Base-by-base conservation (phyloP, 2,329 filamentous ascomycete species). In the Ploettnerulaceae sp. region DNA sequence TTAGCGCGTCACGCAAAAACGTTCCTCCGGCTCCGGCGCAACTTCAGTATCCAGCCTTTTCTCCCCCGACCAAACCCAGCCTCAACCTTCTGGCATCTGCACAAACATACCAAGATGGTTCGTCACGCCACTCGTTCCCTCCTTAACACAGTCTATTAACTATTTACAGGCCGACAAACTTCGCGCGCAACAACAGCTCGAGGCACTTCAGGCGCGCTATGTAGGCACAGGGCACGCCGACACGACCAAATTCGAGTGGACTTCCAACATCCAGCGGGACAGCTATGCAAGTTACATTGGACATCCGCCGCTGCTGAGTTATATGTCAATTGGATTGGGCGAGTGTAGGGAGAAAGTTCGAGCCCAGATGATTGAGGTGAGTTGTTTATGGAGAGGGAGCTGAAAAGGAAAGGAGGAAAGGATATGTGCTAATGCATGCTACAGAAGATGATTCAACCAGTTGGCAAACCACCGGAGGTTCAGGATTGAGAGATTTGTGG, bases 241-340 rank as follows among this genome's bases (percentile, higher is more conserved):
- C 71, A 97, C 91, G 11, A 95, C 89, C 20, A 94, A 89, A 67
- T 93, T 93, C 82, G 93, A 98, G 71, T 98, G 90, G 89, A 85
- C 85, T 40, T 90, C 86, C 50, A 98, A 97, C 71, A 91, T 97
- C 64, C 80, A 89, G 64, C 89, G 93, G 66, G 93, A 98, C 72
- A 94, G 85, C 17, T 90, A 91, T 65, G 81, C 89, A 15, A 89
- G 83, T 53, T 90, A 95, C 61, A 78, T 93, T 55, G 93, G 93
- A 15, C 93, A 98, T 65, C 86, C 89, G 12, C 86, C 89, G 6
- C 75, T 96, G 51, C 75, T 97, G 12, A 81, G 86, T 29, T 96
- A 95, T 67, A 89, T 96, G 74, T 78, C 86, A 14, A 81, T 97
- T 39, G 91, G 90, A 0, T 81, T 94, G 71, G 93, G 93, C 37